Evolutionary conservation across 345 rosid genomes (phyloP).

Genomic region (Excoecaria agallocha): DNA sequence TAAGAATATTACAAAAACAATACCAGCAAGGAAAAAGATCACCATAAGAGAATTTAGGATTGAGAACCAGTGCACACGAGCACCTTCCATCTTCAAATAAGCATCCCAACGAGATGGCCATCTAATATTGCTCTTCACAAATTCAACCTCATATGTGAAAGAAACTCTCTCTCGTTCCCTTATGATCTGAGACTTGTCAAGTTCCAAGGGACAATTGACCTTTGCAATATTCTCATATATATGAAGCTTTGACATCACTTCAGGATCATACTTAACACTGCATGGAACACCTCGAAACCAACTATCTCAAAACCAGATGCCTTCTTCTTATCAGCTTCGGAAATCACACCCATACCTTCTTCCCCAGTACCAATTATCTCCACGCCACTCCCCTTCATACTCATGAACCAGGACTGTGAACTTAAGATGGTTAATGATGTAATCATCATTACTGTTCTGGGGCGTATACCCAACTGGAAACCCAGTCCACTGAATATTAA

Average conservation of each 20-base stretch:
- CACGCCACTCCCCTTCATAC: conserved; percentile 64
- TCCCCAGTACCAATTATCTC: conserved; percentile 85
- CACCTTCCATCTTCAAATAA: conserved; percentile 85
- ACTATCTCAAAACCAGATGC: conserved; percentile 73
- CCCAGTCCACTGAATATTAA: conserved; percentile 83
- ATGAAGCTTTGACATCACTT: conserved; percentile 56
- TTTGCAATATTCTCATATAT: conserved; percentile 54
- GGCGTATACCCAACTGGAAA: conserved; percentile 73
- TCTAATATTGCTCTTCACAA: conserved; percentile 63
- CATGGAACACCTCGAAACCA: conserved; percentile 82
- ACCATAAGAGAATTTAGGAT: conserved; percentile 78
- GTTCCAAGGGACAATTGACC: conserved; percentile 64
- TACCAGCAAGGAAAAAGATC: conserved; percentile 70
- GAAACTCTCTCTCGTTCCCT: conserved; percentile 67
- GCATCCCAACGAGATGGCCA: conserved; percentile 96
- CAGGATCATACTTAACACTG: conserved; percentile 63
- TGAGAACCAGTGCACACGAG: conserved; percentile 85
- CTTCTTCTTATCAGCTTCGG: conserved; percentile 67
- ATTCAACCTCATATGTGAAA: conserved; percentile 78
- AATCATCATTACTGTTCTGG: conserved; percentile 66
- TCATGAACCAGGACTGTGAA: conserved; percentile 73
- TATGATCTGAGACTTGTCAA: conserved; percentile 76
- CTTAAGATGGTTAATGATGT: conserved; percentile 76
- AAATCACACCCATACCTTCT: conserved; percentile 76
- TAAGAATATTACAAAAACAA: conserved; percentile 73